These are phyloP conservation scores for Plenodomus biglobosus DNA, from an alignment of 2,329 filamentous ascomycete species.

Conservation along the genomic window DNA sequence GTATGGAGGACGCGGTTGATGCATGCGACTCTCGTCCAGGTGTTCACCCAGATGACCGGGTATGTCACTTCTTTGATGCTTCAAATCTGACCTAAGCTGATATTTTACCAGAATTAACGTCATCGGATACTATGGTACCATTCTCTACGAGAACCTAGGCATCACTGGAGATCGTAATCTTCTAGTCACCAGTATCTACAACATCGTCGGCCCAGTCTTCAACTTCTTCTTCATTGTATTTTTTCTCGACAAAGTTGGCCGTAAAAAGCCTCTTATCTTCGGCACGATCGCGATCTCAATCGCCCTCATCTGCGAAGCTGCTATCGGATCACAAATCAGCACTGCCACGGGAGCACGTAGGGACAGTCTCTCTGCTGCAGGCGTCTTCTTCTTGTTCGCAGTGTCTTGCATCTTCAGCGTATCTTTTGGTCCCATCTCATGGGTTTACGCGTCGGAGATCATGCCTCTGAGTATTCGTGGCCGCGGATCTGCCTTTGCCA, in stretches of 20 bases:
- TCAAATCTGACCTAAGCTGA: slow-evolving; percentile 6
- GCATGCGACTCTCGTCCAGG: slow-evolving; percentile 63
- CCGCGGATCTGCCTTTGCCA: slow-evolving; percentile 60
- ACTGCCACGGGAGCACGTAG: slow-evolving; percentile 33
- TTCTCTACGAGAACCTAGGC: slow-evolving; percentile 60
- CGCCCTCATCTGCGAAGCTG: slow-evolving; percentile 62
- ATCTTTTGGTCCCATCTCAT: slow-evolving; percentile 48
- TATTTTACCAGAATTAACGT: slow-evolving; percentile 50
- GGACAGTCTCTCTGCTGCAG: slow-evolving; percentile 58
- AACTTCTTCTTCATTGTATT: slow-evolving; percentile 64
- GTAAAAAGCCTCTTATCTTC: slow-evolving; percentile 56
- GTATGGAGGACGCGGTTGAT: slow-evolving; percentile 64
- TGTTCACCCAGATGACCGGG: slow-evolving; percentile 67
- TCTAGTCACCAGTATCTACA: slow-evolving; percentile 63
- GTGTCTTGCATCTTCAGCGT: slow-evolving; percentile 42
- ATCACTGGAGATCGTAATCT: slow-evolving; percentile 58
- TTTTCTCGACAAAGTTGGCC: slow-evolving; percentile 55
- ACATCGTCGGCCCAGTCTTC: slow-evolving; percentile 58
- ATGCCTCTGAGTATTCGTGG: slow-evolving; percentile 65
- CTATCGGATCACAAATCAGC: slow-evolving; percentile 49
- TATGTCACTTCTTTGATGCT: slow-evolving; percentile 15
- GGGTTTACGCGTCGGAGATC: slow-evolving; percentile 68
- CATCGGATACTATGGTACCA: slow-evolving; percentile 64
- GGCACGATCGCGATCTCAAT: slow-evolving; percentile 58
- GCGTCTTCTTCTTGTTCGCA: slow-evolving; percentile 67